Percentiles rank a stretch among this genome's conserved stretches.
These are phyloP conservation scores for Leccinum solheimii DNA, from an alignment of 1,284 basidiomycete genomes.

Conservation along the genomic window DNA sequence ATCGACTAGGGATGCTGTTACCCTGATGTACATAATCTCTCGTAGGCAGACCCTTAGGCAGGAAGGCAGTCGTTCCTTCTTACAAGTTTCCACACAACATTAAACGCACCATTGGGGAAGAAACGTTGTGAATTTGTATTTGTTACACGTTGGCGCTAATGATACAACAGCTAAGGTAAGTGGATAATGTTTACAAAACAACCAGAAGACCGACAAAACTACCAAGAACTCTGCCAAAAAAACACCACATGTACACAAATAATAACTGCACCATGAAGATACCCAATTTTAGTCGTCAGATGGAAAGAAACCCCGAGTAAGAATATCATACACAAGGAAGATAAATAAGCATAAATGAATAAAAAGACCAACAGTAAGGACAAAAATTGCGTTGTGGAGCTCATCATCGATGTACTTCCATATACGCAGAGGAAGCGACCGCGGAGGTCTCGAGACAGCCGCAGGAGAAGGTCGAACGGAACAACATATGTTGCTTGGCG, in stretches of 20 bases:
- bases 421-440: conserved; percentile 17
- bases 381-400: conserved; percentile 29
- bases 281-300: conserved; percentile 23
- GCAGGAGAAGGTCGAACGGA: not conserved
- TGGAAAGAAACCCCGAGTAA: conserved; percentile 28
- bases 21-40: too few relatives aligned
- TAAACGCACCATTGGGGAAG: not conserved
- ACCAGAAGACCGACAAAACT: not conserved
- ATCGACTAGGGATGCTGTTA: not conserved
- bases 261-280: not conserved
- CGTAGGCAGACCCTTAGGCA: too few relatives aligned
- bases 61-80: too few relatives aligned
- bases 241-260: conserved; percentile 17
- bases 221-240: conserved; percentile 6
- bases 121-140: not conserved
- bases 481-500: not conserved
- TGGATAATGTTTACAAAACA: conserved; percentile 5
- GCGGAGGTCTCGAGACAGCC: conserved; percentile 2
- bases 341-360: conserved; percentile 33
- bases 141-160: conserved; percentile 18
- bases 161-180: conserved; percentile 15
- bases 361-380: conserved; percentile 27
- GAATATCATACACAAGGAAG: conserved; percentile 34
- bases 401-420: conserved; percentile 29
- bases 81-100: not conserved